Base-by-base conservation (phyloP, 805 yeast genomes). In the Yarrowia divulgata region DNA sequence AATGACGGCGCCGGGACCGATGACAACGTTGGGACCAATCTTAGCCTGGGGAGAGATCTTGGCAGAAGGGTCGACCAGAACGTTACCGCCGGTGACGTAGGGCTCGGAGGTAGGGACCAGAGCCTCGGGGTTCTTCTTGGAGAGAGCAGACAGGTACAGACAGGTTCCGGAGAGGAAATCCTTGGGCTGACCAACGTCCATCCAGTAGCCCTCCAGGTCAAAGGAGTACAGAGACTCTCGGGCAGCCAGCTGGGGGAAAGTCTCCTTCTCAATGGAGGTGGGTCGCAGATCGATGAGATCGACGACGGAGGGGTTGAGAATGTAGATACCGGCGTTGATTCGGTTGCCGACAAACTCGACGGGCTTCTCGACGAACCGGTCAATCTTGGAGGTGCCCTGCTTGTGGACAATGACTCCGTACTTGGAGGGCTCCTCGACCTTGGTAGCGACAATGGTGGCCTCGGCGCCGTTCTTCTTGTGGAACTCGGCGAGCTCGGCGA, bases 161-260 rank as follows among this genome's bases (percentile, higher is more conserved):
- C 93, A 88, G 77, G 98, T 91, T 81, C 99, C 99, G 71, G 97
- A 88, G 74, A 95, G 83, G 89, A 93, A 95, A 83, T 95, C 99
- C 88, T 94, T 95, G 87, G 99, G 99, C 86, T 95, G 99, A 82
- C 99, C 99, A 75, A 95, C 98, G 82, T 95, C 99, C 99, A 95
- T 95, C 99, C 99, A 95, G 91, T 88, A 95, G 74, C 99, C 98
- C 85, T 95, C 98, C 79, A 95, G 88, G 82, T 95, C 99, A 78
- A 91, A 95, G 69, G 98, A 93, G 86, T 89, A 95, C 77, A 95
- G 86, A 71, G 89, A 86, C 79, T 90, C 93, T 79, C 89, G 84
- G 82, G 91, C 96, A 74, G 96, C 98, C 77, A 95, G 87, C 77
- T 85, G 83, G 77, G 99, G 99, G 97, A 95, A 95, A 75, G 98